Evolutionary conservation across 108 stramenopile genomes (phyloP).

Genomic region (Parmales sp.): DNA sequence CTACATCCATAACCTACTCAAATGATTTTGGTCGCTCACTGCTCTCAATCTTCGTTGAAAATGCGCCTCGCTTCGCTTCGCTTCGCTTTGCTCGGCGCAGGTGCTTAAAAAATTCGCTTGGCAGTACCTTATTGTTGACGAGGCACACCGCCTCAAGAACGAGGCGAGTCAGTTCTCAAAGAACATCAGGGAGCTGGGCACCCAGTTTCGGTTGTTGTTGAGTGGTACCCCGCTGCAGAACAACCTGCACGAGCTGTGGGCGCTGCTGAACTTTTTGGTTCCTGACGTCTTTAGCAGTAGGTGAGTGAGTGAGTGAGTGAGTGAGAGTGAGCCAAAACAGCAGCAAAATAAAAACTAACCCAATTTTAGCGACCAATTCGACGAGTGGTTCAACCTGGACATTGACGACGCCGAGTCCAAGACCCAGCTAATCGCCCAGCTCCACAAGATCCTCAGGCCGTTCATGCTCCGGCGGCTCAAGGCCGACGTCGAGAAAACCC

Average conservation of each 20-base stretch:
- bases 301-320: too few species aligned
- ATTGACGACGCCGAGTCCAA: constrained; percentile 34
- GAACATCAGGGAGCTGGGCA: constrained; percentile 24
- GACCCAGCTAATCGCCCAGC: constrained; percentile 26
- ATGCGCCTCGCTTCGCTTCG: too few species aligned
- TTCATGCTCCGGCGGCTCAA: constrained; percentile 36
- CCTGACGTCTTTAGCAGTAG: constrained; percentile 66
- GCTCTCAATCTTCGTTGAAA: too few species aligned
- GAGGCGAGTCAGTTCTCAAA: constrained; percentile 18
- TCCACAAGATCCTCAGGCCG: constrained; percentile 31
- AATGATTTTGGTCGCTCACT: too few species aligned
- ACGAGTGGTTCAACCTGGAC: constrained; percentile 18
- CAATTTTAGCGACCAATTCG: constrained; percentile 8
- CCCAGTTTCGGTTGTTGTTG: constrained; percentile 67
- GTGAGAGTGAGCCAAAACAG: constrained; percentile 44
- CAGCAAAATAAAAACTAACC: background rate
- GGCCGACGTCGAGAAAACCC: constrained; percentile 43
- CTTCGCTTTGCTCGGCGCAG: too few species aligned
- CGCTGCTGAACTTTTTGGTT: constrained; percentile 88
- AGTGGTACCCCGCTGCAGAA: constrained; percentile 92
- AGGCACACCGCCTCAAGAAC: constrained; percentile 45
- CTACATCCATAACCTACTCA: too few species aligned
- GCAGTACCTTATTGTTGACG: constrained; percentile 33
- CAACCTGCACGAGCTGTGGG: constrained; percentile 89
- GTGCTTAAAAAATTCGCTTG: constrained; percentile 26